phyloP scores from a whole-genome alignment of 1,284 basidiomycete species.

The Ustilago curta region DNA sequence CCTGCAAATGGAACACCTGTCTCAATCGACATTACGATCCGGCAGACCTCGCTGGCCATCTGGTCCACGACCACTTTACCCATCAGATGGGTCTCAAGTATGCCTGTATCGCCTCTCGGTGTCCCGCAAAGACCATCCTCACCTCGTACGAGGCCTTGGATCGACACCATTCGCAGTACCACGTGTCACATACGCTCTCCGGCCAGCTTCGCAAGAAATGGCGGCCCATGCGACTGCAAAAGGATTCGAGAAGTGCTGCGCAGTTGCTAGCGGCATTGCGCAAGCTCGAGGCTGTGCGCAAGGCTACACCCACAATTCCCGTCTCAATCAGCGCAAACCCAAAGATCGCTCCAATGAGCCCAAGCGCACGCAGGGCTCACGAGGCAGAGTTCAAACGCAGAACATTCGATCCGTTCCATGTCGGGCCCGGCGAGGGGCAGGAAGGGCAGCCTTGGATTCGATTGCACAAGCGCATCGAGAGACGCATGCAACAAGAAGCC shows the following conservation, averaged over 20 bases:
- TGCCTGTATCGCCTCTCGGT: constrained; percentile 23
- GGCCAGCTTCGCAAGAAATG: constrained; percentile 13
- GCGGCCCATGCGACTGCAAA: not conserved
- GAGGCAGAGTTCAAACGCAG: constrained; percentile 8
- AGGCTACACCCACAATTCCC: not conserved
- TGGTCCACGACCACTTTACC: constrained; percentile 37
- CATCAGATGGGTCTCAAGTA: constrained; percentile 32
- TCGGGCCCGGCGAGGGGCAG: constrained; percentile 15
- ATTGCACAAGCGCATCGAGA: constrained; percentile 14
- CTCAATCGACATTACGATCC: constrained; percentile 33
- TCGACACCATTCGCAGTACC: constrained; percentile 24
- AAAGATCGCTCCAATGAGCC: not conserved
- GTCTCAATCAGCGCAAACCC: constrained; percentile 22
- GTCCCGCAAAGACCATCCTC: constrained; percentile 15
- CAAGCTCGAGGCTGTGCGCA: constrained; percentile 1
- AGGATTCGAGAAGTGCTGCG: not conserved
- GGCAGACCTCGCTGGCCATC: constrained; percentile 21
- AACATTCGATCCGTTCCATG: constrained; percentile 9
- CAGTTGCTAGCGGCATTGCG: constrained; percentile 10
- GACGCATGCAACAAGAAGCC: not conserved
- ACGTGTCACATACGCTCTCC: not conserved
- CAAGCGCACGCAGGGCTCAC: not conserved
- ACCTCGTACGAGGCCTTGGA: constrained; percentile 18
- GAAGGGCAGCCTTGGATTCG: constrained; percentile 21
- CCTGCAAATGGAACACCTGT: constrained; percentile 38